Percentiles rank a stretch among this genome's conserved stretches.
Evolutionary conservation across 2,329 filamentous ascomycete genomes (phyloP).

Genomic region (Xylariaceae sp.): DNA sequence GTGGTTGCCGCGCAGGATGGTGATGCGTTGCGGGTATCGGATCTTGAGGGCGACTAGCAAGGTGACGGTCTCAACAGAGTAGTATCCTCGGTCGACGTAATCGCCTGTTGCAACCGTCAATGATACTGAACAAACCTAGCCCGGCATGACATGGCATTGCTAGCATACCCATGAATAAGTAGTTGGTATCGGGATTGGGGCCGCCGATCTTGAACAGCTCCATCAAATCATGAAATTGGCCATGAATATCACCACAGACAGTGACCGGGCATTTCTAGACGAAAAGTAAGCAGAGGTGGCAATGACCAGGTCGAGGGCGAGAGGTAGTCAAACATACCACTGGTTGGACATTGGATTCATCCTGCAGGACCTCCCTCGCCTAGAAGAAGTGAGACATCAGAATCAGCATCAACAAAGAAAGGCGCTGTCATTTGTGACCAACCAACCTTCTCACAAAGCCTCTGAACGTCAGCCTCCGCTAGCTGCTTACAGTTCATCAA

Average conservation of each 20-base stretch:
- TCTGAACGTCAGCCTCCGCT: constrained; percentile 89
- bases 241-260: constrained; percentile 98
- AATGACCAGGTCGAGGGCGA: not conserved
- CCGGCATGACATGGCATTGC: constrained; percentile 31
- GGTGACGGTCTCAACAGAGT: constrained; percentile 97
- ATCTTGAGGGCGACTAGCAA: constrained; percentile 97
- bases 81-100: constrained; percentile 98
- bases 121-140: not conserved
- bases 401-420: constrained; percentile 17
- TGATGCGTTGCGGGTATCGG: constrained; percentile 96
- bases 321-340: constrained; percentile 69
- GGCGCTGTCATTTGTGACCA: constrained; percentile 37
- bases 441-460: constrained; percentile 97
- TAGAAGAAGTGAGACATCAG: constrained; percentile 46
- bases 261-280: constrained; percentile 94
- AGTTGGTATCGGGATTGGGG: constrained; percentile 97
- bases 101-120: constrained; percentile 64
- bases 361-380: constrained; percentile 94
- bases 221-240: constrained; percentile 98
- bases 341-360: constrained; percentile 98
- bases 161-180: constrained; percentile 91
- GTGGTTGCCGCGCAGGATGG: constrained; percentile 97
- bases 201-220: constrained; percentile 99
- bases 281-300: constrained; percentile 8
- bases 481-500: constrained; percentile 99